Conservation (phyloP, 345 rosid species). For the Dimocarpus longan region DNA sequence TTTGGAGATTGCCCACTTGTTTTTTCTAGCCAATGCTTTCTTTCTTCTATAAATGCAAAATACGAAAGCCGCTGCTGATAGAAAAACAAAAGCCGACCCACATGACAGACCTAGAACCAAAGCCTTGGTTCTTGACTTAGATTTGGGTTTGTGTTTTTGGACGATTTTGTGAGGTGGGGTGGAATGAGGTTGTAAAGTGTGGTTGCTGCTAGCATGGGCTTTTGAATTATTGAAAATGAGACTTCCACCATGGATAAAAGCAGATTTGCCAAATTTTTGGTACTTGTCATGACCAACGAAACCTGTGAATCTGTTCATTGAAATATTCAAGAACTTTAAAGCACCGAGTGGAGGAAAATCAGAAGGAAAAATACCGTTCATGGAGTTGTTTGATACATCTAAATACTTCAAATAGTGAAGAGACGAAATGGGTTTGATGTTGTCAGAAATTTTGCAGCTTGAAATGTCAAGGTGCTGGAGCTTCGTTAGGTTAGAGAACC, state of each 20-base stretch:
- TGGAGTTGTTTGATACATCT: constrained; percentile 68
- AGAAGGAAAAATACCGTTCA: constrained; percentile 74
- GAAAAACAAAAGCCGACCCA: constrained; percentile 40
- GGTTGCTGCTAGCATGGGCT: constrained; percentile 27
- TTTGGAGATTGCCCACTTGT: constrained; percentile 87
- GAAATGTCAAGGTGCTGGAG: constrained; percentile 61
- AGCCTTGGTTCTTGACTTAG: constrained; percentile 24
- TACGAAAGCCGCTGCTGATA: constrained; percentile 26
- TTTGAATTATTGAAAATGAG: constrained; percentile 43
- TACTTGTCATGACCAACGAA: constrained; percentile 36
- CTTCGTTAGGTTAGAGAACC: constrained; percentile 49
- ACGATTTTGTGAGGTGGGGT: constrained; percentile 20
- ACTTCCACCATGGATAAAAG: constrained; percentile 61
- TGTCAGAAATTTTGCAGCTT: constrained; percentile 62
- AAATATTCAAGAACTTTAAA: constrained; percentile 64
- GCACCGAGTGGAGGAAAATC: constrained; percentile 67
- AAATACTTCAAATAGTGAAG: constrained; percentile 54
- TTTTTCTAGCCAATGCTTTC: constrained; percentile 34
- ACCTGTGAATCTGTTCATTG: constrained; percentile 71
- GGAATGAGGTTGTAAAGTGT: constrained; percentile 17
- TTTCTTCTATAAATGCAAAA: constrained; percentile 44
- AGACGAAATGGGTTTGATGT: constrained; percentile 49
- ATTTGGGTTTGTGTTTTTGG: constrained; percentile 21
- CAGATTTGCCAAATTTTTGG: constrained; percentile 65
- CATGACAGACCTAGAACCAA: constrained; percentile 49